Conservation (phyloP, 345 rosid species). For the Populus euphratica region DNA sequence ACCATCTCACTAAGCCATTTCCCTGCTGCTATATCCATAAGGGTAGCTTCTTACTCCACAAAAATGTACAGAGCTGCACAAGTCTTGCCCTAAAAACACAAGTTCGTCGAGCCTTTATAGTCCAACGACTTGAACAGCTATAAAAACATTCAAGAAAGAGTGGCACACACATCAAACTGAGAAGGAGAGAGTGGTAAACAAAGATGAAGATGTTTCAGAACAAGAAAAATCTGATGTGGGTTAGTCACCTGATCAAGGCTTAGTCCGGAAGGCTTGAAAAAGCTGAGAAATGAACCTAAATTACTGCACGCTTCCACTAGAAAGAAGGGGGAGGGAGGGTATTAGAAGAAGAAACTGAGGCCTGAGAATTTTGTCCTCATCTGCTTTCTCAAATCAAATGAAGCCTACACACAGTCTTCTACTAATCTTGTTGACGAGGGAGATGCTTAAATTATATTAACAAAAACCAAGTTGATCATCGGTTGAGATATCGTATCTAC, state of each 20-base stretch:
- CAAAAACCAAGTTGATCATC: conserved; percentile 4
- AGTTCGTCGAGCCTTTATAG: too few species aligned
- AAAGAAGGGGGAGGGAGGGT: too few species aligned
- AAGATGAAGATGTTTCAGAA: too few species aligned
- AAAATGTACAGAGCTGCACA: too few species aligned
- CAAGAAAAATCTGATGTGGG: too few species aligned
- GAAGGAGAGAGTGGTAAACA: too few species aligned
- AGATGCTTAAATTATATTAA: not conserved
- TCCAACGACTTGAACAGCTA: too few species aligned
- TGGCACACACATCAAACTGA: too few species aligned
- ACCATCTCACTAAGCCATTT: conserved; percentile 59
- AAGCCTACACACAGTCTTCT: not conserved
- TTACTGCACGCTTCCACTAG: not conserved
- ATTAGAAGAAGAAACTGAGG: too few species aligned
- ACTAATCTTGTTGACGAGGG: not conserved
- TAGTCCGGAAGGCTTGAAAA: not conserved
- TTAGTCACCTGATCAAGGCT: too few species aligned
- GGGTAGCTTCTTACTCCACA: not conserved
- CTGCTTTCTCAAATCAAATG: not conserved
- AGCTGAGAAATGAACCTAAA: not conserved
- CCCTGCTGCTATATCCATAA: conserved; percentile 33
- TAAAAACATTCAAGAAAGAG: too few species aligned
- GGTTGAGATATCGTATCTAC: conserved; percentile 8
- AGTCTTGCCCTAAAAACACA: too few species aligned
- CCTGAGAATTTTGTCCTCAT: conserved; percentile 1